A percentile compares a stretch with the other conserved stretches of the same genome.
These are phyloP conservation scores for Fusarium sp. DNA, from an alignment of 2,329 filamentous ascomycete genomes.

Conservation along the genomic window DNA sequence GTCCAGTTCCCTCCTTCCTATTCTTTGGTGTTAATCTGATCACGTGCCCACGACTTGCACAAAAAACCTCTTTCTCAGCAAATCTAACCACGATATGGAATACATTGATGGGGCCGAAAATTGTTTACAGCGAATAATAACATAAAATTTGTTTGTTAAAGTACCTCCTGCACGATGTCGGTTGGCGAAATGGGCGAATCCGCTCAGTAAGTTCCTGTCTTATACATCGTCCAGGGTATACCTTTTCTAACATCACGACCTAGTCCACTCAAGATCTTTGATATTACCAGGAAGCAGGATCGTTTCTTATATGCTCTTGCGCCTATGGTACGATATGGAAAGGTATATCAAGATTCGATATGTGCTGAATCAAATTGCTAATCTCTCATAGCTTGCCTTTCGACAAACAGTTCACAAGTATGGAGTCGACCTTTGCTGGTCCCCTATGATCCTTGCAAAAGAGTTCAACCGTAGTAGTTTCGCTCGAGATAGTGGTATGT, in stretches of 20 bases:
- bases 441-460: constrained; percentile 77
- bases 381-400: constrained; percentile 68
- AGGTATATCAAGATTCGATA: constrained; percentile 49
- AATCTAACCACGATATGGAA: neutral
- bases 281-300: constrained; percentile 62
- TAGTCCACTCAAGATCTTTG: constrained; percentile 70
- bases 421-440: constrained; percentile 75
- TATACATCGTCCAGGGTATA: constrained; percentile 36
- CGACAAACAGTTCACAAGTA: constrained; percentile 74
- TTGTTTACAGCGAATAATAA: neutral
- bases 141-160: neutral
- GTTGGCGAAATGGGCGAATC: constrained; percentile 32
- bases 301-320: constrained; percentile 69
- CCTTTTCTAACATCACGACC: constrained; percentile 18
- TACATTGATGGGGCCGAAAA: neutral
- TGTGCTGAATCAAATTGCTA: neutral
- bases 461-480: constrained; percentile 72
- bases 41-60: constrained; percentile 32
- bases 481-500: constrained; percentile 69
- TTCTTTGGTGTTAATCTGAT: constrained; percentile 7
- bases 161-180: constrained; percentile 22
- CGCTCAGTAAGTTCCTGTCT: constrained; percentile 36
- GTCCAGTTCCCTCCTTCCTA: neutral
- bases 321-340: constrained; percentile 76
- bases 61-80: constrained; percentile 37